A percentile compares a stretch with the other conserved stretches of the same genome.
Conservation (phyloP, 2,329 filamentous ascomycete species). For the Talaromyces amestolkiae region DNA sequence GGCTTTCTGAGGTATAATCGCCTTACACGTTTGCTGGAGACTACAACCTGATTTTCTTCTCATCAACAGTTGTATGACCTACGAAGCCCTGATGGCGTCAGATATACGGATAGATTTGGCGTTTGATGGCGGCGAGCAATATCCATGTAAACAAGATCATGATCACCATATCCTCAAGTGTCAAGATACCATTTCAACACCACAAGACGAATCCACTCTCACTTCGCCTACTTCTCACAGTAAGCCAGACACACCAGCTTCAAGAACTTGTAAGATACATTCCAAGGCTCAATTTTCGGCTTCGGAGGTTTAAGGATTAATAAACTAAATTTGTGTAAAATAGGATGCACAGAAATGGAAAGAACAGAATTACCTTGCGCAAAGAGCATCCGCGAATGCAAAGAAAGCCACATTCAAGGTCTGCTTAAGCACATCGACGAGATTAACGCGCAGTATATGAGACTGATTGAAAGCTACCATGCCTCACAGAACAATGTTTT, state of each 20-base stretch:
- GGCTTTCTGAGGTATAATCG: not conserved
- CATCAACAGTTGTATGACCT: not conserved
- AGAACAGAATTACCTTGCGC: conserved; percentile 3
- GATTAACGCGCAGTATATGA: conserved; percentile 3
- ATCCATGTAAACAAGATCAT: not conserved
- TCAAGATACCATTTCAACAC: not conserved
- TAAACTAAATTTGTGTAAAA: not conserved
- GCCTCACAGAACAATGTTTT: not conserved
- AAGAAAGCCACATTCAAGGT: conserved; percentile 5
- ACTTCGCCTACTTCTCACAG: not conserved
- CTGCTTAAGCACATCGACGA: conserved; percentile 5
- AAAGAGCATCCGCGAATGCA: conserved; percentile 8
- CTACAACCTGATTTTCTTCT: not conserved
- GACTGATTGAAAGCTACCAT: not conserved
- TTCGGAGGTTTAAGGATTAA: not conserved
- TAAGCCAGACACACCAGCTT: not conserved
- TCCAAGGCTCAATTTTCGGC: not conserved
- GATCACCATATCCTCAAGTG: not conserved
- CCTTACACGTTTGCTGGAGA: too few relatives aligned
- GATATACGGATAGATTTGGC: not conserved
- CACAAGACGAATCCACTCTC: not conserved
- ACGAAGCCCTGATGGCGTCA: not conserved
- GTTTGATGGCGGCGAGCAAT: not conserved
- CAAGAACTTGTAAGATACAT: not conserved
- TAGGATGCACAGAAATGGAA: conserved; percentile 2